Conservation (phyloP, 2,329 filamentous ascomycete species). For the Lasiodiplodia hormozganensis region DNA sequence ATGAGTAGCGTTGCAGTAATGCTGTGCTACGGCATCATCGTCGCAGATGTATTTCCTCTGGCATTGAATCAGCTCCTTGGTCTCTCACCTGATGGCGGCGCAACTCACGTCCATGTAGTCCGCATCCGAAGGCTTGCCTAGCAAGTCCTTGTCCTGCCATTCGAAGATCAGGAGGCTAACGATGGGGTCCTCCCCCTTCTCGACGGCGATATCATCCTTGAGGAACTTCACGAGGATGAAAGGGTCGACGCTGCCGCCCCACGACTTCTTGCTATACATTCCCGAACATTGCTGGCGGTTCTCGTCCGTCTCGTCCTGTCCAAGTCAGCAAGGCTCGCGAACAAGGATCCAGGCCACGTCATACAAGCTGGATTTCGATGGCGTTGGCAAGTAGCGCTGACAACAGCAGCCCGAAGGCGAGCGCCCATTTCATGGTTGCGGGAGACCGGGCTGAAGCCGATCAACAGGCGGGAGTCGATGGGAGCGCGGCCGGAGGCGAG, state of each 20-base stretch:
- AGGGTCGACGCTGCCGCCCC: conserved; percentile 87
- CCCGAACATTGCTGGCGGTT: conserved; percentile 80
- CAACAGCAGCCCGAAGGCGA: conserved; percentile 43
- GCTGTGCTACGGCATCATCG: conserved; percentile 69
- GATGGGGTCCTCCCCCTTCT: conserved; percentile 66
- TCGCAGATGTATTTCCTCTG: conserved; percentile 78
- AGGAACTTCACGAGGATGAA: conserved; percentile 87
- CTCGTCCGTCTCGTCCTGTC: conserved; percentile 75
- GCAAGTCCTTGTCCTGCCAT: conserved; percentile 82
- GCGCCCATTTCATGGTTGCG: conserved; percentile 44
- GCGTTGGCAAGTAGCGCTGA: conserved; percentile 41
- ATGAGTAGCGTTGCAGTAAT: conserved; percentile 77
- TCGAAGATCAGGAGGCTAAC: conserved; percentile 92
- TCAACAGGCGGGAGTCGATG: conserved; percentile 7
- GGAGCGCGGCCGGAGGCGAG: background rate
- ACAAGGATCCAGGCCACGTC: conserved; percentile 14
- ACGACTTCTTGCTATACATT: conserved; percentile 91
- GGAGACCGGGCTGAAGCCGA: conserved; percentile 6
- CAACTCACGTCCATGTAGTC: conserved; percentile 39
- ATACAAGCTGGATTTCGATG: conserved; percentile 46
- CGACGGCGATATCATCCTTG: conserved; percentile 55
- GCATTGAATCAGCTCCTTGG: conserved; percentile 33
- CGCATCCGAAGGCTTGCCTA: conserved; percentile 67
- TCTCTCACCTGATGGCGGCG: conserved; percentile 37
- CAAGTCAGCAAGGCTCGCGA: conserved; percentile 25